A percentile compares a stretch with the other conserved stretches of the same genome.
These are phyloP conservation scores for Elongisporangium prolatum DNA, from an alignment of 352 stramenopile species.

Conservation along the genomic window DNA sequence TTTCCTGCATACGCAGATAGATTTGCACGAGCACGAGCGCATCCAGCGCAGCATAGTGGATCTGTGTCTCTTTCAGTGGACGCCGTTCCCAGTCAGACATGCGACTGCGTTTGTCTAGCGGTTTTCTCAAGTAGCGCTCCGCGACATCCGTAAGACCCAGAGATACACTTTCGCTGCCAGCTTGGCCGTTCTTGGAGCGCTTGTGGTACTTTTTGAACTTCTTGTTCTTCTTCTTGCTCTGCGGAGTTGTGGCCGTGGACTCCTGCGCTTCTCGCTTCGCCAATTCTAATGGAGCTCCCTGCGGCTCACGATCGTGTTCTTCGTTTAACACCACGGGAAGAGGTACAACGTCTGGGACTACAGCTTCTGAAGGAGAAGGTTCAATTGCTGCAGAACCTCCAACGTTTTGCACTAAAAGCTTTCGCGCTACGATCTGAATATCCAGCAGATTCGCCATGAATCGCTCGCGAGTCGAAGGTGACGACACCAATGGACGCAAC, in stretches of 20 bases:
- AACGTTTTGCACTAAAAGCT: slow-evolving; percentile 17
- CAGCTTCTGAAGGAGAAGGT: background rate
- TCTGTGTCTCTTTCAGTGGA: slow-evolving; percentile 54
- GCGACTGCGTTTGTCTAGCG: slow-evolving; percentile 62
- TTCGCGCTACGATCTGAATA: slow-evolving; percentile 40
- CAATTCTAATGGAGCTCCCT: background rate
- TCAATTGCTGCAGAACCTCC: background rate
- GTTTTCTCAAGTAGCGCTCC: slow-evolving; percentile 48
- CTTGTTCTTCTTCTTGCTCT: slow-evolving; percentile 4
- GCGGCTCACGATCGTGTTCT: slow-evolving; percentile 5
- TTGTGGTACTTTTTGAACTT: slow-evolving; percentile 17
- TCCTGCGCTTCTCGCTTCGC: too few relatives aligned
- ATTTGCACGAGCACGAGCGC: slow-evolving; percentile 62
- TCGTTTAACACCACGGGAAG: too few relatives aligned
- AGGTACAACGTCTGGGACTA: too few relatives aligned
- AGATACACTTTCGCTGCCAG: slow-evolving; percentile 12
- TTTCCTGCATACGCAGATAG: slow-evolving; percentile 46
- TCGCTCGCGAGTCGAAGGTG: slow-evolving; percentile 13
- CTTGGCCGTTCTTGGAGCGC: slow-evolving; percentile 10
- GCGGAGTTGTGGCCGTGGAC: background rate
- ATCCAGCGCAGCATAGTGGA: slow-evolving; percentile 72
- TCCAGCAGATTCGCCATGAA: slow-evolving; percentile 53
- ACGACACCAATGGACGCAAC: slow-evolving; percentile 38
- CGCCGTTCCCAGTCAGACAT: slow-evolving; percentile 79
- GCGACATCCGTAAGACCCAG: slow-evolving; percentile 48